Conservation (phyloP, 345 rosid species). For the Dovyalis caffra region DNA sequence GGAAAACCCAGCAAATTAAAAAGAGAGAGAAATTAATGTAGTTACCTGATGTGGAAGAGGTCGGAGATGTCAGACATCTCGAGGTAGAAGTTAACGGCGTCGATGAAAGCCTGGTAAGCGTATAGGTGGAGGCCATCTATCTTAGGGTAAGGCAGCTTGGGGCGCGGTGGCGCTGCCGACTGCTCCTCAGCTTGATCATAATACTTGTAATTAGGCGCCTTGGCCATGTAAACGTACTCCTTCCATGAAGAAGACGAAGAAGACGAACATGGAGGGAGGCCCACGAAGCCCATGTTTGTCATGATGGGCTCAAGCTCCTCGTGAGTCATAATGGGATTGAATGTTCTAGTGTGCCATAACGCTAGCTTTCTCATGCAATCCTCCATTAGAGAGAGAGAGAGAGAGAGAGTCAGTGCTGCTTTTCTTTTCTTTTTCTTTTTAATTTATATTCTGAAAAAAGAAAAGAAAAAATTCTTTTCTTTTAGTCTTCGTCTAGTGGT, state of each 20-base stretch:
- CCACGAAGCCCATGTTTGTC: conserved; percentile 46
- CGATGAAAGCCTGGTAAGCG: conserved; percentile 50
- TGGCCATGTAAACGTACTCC: conserved; percentile 34
- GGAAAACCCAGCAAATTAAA: neutral
- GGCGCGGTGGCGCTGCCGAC: conserved; percentile 23
- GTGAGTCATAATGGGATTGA: conserved; percentile 52
- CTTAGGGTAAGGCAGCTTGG: conserved; percentile 46
- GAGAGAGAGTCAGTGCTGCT: neutral
- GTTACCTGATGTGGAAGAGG: conserved; percentile 50
- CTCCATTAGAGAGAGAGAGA: conserved; percentile 7
- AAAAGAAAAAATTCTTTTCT: no score
- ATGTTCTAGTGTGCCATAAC: conserved; percentile 53
- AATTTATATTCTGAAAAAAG: no score
- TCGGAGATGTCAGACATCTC: conserved; percentile 38
- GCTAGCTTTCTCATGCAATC: conserved; percentile 51
- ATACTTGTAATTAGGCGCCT: neutral
- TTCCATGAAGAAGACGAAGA: conserved; percentile 22
- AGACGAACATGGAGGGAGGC: conserved; percentile 1
- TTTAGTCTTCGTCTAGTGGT: neutral
- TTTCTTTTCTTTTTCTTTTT: no score
- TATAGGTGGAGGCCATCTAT: conserved; percentile 55
- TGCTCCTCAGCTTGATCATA: neutral
- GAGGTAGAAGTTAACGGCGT: conserved; percentile 49
- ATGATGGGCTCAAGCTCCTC: conserved; percentile 47
- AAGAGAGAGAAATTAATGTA: neutral